These are phyloP conservation scores for Rhamnella rubrinervis DNA, from an alignment of 331 rosid genomes.

Conservation along the genomic window DNA sequence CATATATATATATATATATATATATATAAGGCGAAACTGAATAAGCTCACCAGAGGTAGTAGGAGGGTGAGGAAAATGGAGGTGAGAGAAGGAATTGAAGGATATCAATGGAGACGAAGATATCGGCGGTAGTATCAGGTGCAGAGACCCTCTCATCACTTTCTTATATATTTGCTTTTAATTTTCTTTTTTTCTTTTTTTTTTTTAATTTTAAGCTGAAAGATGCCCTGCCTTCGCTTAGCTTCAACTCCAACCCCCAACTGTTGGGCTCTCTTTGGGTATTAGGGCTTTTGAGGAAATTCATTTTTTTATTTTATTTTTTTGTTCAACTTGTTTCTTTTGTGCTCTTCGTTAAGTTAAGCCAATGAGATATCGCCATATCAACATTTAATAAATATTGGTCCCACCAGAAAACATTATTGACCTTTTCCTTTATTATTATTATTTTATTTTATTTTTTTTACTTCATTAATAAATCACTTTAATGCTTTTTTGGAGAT, in stretches of 20 bases:
- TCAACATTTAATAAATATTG: no score
- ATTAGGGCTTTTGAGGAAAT: no score
- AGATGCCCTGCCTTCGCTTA: background rate
- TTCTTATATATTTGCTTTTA: background rate
- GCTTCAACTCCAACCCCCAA: background rate
- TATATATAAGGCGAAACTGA: constrained; percentile 12
- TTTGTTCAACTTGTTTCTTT: no score
- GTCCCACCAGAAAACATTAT: no score
- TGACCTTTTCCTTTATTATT: no score
- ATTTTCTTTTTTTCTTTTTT: background rate
- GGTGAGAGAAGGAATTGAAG: constrained; percentile 54
- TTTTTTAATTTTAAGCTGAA: background rate
- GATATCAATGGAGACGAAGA: constrained; percentile 36
- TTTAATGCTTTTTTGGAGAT: no score
- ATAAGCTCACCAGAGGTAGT: constrained; percentile 39
- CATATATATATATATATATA: background rate
- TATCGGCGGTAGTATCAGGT: constrained; percentile 38
- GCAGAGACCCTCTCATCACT: constrained; percentile 37
- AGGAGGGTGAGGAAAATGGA: constrained; percentile 24
- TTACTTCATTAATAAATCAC: no score
- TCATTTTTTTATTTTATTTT: no score
- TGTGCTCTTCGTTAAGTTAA: no score
- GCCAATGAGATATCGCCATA: no score
- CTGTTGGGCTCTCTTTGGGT: background rate
- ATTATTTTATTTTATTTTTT: no score